Evolutionary conservation across 2,329 filamentous ascomycete genomes (phyloP).

Genomic region (Sporothrix pallida): DNA sequence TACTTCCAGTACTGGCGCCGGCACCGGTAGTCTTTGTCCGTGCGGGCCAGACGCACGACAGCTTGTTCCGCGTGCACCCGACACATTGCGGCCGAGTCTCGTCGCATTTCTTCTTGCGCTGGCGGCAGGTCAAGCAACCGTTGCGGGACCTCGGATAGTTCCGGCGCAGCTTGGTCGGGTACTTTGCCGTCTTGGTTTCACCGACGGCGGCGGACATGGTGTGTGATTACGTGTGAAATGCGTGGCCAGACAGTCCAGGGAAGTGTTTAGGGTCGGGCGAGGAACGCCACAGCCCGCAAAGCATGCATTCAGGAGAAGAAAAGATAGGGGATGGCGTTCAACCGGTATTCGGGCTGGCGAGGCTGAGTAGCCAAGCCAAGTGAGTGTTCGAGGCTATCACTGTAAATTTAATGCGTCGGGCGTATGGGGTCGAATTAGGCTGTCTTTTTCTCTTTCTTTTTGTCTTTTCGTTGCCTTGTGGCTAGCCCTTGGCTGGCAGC

Average conservation of each 20-base stretch:
- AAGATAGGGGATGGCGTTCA: background rate
- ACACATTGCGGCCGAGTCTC: conserved; percentile 35
- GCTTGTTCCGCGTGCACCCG: conserved; percentile 36
- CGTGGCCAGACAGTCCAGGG: background rate
- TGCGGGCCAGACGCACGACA: conserved; percentile 36
- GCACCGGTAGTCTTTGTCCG: background rate
- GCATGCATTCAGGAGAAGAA: background rate
- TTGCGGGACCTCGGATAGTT: conserved; percentile 37
- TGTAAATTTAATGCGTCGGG: no score
- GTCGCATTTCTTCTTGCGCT: conserved; percentile 40
- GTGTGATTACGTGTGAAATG: background rate
- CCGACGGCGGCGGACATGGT: conserved; percentile 20
- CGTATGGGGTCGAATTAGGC: no score
- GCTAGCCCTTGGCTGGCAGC: no score
- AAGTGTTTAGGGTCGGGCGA: conserved; percentile 6
- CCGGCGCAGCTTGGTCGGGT: conserved; percentile 39
- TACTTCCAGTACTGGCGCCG: background rate
- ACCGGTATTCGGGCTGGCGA: no score
- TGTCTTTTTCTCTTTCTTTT: no score
- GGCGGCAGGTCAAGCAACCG: conserved; percentile 38
- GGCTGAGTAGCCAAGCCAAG: background rate
- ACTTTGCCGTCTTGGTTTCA: conserved; percentile 35
- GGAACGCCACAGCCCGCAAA: background rate
- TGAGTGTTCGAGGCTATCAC: background rate
- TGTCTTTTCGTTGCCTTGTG: no score